phyloP scores from a whole-genome alignment of 2,329 filamentous ascomycete species.

The Colletotrichum abscissum region DNA sequence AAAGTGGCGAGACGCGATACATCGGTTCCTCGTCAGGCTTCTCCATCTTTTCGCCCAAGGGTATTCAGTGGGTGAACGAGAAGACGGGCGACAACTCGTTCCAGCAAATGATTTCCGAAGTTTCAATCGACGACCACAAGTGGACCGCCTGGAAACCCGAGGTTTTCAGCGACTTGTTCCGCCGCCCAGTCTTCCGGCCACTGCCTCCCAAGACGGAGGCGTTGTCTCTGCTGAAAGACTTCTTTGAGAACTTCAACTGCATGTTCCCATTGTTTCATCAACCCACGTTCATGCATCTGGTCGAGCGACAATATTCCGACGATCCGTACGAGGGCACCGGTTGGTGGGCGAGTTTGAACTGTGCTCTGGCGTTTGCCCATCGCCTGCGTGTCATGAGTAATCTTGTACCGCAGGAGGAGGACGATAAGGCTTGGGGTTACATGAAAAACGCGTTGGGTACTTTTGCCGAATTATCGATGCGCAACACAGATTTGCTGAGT shows the following conservation, averaged over 20 bases:
- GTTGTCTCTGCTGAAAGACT: constrained; percentile 88
- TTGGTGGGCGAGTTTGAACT: constrained; percentile 98
- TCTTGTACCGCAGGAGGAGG: constrained; percentile 88
- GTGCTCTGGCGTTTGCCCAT: constrained; percentile 92
- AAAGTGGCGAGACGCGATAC: constrained; percentile 93
- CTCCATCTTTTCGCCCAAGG: constrained; percentile 98
- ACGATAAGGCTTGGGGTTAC: constrained; percentile 94
- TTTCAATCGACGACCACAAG: constrained; percentile 93
- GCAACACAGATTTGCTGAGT: constrained; percentile 93
- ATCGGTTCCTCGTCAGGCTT: constrained; percentile 98
- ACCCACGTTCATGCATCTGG: constrained; percentile 97
- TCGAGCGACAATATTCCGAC: constrained; percentile 91
- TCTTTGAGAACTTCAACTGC: constrained; percentile 98
- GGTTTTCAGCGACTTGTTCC: constrained; percentile 92
- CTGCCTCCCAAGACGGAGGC: constrained; percentile 90
- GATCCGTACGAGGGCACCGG: constrained; percentile 95
- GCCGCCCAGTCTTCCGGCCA: constrained; percentile 83
- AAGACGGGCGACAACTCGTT: constrained; percentile 97
- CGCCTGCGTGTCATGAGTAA: constrained; percentile 96
- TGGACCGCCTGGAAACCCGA: constrained; percentile 99
- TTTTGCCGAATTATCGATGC: constrained; percentile 91
- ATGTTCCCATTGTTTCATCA: constrained; percentile 98
- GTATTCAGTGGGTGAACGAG: constrained; percentile 97
- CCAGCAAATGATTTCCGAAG: constrained; percentile 91
- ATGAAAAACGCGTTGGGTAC: constrained; percentile 97